These are phyloP conservation scores for Nasturtium officinale DNA, from an alignment of 345 rosid species.

Conservation along the genomic window DNA sequence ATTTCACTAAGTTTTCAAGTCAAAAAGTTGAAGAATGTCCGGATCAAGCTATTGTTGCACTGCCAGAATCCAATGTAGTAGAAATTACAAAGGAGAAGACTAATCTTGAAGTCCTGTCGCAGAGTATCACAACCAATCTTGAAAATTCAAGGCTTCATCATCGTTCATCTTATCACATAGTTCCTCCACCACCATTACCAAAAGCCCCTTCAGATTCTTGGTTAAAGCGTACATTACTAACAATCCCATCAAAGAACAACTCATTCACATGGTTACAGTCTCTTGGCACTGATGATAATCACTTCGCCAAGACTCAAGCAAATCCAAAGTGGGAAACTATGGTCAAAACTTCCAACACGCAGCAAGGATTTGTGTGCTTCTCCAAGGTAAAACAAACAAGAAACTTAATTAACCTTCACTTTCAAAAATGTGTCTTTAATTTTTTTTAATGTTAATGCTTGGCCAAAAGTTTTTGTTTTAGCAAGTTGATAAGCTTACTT, in stretches of 20 bases:
- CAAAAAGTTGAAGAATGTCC: constrained; percentile 29
- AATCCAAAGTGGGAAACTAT: constrained; percentile 80
- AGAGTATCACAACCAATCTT: constrained; percentile 35
- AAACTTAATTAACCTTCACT: neutral
- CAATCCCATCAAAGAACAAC: constrained; percentile 52
- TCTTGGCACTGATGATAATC: constrained; percentile 33
- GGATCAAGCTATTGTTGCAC: constrained; percentile 22
- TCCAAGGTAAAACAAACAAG: constrained; percentile 56
- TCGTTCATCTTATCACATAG: constrained; percentile 41
- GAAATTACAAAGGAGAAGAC: constrained; percentile 40
- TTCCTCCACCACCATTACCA: constrained; percentile 70
- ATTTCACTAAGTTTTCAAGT: constrained; percentile 26
- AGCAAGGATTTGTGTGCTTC: constrained; percentile 56
- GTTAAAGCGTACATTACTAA: constrained; percentile 71
- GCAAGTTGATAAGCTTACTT: constrained; percentile 14
- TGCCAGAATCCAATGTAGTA: constrained; percentile 30
- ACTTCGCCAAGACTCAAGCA: constrained; percentile 33
- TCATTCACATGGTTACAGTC: constrained; percentile 45
- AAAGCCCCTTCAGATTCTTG: constrained; percentile 94
- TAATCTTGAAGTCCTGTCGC: constrained; percentile 42
- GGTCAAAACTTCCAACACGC: constrained; percentile 60
- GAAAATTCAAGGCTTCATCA: constrained; percentile 35
- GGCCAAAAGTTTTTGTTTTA: neutral
- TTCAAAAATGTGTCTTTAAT: neutral
- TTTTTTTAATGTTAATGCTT: neutral